Conservation (phyloP, 805 yeast species). For the Candida yuanshanica region DNA sequence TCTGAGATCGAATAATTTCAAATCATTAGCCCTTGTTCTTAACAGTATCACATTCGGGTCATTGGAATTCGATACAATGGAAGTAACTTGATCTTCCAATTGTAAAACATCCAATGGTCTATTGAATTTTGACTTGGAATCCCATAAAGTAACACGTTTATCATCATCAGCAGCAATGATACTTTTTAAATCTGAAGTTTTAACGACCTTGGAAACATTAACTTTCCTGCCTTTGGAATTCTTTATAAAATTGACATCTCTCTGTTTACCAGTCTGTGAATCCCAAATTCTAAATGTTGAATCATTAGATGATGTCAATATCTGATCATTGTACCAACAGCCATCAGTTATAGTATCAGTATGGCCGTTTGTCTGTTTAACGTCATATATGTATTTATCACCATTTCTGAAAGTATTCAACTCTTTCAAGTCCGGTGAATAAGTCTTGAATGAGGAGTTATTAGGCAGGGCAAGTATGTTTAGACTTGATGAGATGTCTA, state of each 20-base stretch:
- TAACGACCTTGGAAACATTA: constrained; percentile 8
- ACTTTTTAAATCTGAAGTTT: background rate
- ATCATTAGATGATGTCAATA: constrained; percentile 20
- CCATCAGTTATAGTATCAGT: constrained; percentile 20
- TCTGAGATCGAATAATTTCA: constrained; percentile 20
- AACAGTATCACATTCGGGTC: constrained; percentile 1
- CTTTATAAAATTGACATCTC: constrained; percentile 12
- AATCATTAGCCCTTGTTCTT: constrained; percentile 7
- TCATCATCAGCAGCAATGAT: constrained; percentile 9
- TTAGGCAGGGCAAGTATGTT: constrained; percentile 8
- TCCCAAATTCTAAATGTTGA: constrained; percentile 27
- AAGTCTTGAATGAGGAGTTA: constrained; percentile 15
- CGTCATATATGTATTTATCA: constrained; percentile 23
- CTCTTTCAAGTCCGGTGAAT: constrained; percentile 10
- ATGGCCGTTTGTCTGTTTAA: constrained; percentile 24
- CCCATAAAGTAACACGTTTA: constrained; percentile 16
- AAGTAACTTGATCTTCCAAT: background rate
- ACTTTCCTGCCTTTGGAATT: constrained; percentile 11
- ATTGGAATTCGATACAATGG: background rate
- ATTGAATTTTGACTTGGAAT: constrained; percentile 4
- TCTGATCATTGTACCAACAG: constrained; percentile 8
- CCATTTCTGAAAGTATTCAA: constrained; percentile 16
- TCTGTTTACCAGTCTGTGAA: constrained; percentile 12
- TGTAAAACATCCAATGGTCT: constrained; percentile 6
- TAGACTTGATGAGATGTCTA: constrained; percentile 4